Conservation (phyloP, 2,329 filamentous ascomycete species). For the Amylocarpus encephaloides region DNA sequence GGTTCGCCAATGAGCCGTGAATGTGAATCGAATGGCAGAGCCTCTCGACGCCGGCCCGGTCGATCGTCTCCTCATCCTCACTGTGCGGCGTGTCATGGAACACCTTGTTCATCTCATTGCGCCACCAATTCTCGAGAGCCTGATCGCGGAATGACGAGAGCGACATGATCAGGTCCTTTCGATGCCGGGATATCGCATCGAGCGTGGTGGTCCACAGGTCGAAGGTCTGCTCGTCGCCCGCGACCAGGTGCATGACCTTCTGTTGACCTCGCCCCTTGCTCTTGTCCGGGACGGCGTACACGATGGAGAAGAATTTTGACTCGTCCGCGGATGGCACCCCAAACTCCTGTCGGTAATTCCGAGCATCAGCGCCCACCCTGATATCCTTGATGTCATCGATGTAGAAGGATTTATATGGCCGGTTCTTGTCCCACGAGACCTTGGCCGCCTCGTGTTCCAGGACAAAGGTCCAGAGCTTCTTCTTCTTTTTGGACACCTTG, state of each 20-base stretch:
- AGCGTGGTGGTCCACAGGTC: constrained; percentile 78
- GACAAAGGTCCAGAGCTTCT: constrained; percentile 62
- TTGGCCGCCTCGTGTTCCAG: constrained; percentile 80
- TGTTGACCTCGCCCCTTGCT: constrained; percentile 56
- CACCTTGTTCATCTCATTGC: constrained; percentile 70
- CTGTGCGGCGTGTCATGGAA: constrained; percentile 46
- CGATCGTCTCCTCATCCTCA: constrained; percentile 62
- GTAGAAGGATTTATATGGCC: constrained; percentile 78
- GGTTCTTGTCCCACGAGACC: constrained; percentile 77
- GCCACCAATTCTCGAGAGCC: constrained; percentile 80
- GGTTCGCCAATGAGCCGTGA: constrained; percentile 70
- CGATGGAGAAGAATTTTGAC: constrained; percentile 78
- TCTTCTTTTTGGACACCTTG: constrained; percentile 82
- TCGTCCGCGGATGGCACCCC: constrained; percentile 62
- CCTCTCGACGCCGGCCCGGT: constrained; percentile 71
- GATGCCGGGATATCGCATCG: constrained; percentile 75
- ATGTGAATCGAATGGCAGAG: constrained; percentile 89
- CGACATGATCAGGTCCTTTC: constrained; percentile 85
- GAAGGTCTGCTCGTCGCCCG: constrained; percentile 65
- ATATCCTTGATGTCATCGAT: constrained; percentile 95
- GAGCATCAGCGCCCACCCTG: constrained; percentile 72
- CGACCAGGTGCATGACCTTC: constrained; percentile 84
- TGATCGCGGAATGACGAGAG: constrained; percentile 79
- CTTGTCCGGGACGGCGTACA: constrained; percentile 74
- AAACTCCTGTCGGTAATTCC: constrained; percentile 84